Evolutionary conservation across 1,284 basidiomycete species (phyloP), one percentile per base, ranked within the genome.

Genomic region (Butyriboletus appendiculatus): DNA sequence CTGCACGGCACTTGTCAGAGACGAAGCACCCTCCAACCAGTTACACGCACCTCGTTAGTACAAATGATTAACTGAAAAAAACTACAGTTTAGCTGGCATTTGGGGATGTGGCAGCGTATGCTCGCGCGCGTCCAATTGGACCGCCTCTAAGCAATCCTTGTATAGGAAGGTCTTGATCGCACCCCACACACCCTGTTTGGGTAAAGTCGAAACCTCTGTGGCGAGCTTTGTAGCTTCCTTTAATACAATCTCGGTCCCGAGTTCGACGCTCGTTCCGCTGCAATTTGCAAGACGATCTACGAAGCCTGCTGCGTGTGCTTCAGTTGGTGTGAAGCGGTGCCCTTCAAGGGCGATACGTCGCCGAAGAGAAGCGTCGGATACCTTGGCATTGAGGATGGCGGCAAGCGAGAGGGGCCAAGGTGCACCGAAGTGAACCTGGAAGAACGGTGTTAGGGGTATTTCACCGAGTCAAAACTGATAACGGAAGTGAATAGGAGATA

Each of bases 341-440:
- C 91, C 95, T 64, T 94, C 91, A 5, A 96, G 77, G 12, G 88
- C 83, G 32, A 94, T 85, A 66, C 90, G 87, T 37, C 93, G 84
- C 20, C 87, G 81, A 5, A 88, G 64, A n/a, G 71, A 71, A 24
- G 80, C 76, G 61, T 84, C 76, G 3, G 84, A 75, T 20, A 92
- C 75, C 63, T 93, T 94, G 33, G 81, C 77, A 14, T 78, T 77
- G 22, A 94, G 72, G 38, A 95, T 71, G 5, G 81, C 77, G 5
- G 84, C 78, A 62, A 95, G 86, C 0, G 87, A 86, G 49, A 83
- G 76, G 0, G 93, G 92, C 77, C 90, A 85, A 1, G 84, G 78
- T 15, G 92, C 89, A 44, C 92, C 92, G 63, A 95, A 92, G 66
- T 88, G 85, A 47, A 94, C 76, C 91, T 93, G 48, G 22, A 42